Evolutionary conservation across 2,329 filamentous ascomycete species (phyloP).

Genomic region (Lecanosticta acicola): DNA sequence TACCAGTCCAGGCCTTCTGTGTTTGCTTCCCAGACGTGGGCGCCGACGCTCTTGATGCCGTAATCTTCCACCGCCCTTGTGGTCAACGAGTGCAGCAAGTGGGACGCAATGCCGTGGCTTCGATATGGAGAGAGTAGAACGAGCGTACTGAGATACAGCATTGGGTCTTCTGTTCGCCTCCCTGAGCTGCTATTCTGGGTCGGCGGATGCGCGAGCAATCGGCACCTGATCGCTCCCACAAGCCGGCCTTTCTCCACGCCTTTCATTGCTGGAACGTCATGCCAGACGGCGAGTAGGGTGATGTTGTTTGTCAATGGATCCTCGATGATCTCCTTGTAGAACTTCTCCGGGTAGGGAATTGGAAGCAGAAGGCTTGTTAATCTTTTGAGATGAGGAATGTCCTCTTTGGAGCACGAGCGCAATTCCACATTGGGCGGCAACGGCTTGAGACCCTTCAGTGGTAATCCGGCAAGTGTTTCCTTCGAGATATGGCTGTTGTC

Average conservation of each 20-base stretch:
- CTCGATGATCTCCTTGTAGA: constrained; percentile 56
- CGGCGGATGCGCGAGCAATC: constrained; percentile 33
- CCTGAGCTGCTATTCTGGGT: constrained; percentile 1
- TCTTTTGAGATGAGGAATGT: constrained; percentile 52
- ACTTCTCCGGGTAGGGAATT: constrained; percentile 55
- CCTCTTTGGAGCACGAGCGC: constrained; percentile 46
- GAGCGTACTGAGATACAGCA: constrained; percentile 58
- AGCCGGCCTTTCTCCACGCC: constrained; percentile 32
- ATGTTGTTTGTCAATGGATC: constrained; percentile 49
- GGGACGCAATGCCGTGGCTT: constrained; percentile 51
- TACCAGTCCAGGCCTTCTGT: constrained; percentile 58
- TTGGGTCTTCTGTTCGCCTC: constrained; percentile 16
- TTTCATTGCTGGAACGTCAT: constrained; percentile 36
- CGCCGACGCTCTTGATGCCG: constrained; percentile 49
- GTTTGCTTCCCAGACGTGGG: constrained; percentile 61
- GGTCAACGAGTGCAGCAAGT: constrained; percentile 43
- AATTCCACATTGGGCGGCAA: constrained; percentile 49
- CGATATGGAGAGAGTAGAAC: constrained; percentile 56
- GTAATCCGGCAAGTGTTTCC: background rate
- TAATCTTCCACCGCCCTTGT: constrained; percentile 41
- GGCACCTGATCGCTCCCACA: constrained; percentile 45
- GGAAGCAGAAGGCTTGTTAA: constrained; percentile 56
- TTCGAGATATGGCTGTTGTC: background rate
- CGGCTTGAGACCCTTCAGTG: constrained; percentile 9
- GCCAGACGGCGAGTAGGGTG: constrained; percentile 56